Base-by-base conservation (phyloP, 2,329 filamentous ascomycete species). In the Beauveria varroae region DNA sequence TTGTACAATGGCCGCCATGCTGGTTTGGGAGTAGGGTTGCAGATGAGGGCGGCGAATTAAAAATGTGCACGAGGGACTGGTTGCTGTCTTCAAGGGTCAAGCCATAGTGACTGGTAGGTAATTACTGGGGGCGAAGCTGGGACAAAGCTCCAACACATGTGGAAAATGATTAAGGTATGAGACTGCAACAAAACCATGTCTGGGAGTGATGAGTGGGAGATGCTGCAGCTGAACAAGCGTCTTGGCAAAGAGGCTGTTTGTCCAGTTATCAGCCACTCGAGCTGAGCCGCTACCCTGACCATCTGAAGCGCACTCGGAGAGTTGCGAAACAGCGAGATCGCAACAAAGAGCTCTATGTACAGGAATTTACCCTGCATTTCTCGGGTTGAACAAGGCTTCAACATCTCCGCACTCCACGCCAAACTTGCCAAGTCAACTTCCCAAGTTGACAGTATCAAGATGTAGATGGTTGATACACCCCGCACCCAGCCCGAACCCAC, bases 1-100 rank as follows among this genome's bases (percentile, higher is more conserved):
- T 50, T 26, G 37, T 20, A 52, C 37, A 59, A 59, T 59, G 26
- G 57, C 57, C 47, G 49, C 57, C 57, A 59, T 26, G 46, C 57
- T 52, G 10, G 47, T 44, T 59, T 41, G 57, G 57, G 57, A 41
- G 52, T 52, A 30, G 47, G 44, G n/a, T 10, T 5, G 26, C 30
- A 41, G 47, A 52, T 58, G 34, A n/a, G 1, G 9, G 54, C 30
- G 10, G 44, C 28, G 30, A 41, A 56, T 49, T 43, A 49, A 40
- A 57, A 28, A 57, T 24, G 52, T 24, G 40, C 3, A n/a, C 52
- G 24, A 20, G 22, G 22, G 7, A 14, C 7, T 4, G 28, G 14
- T 30, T 22, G 24, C 47, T 12, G 12, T 18, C 9, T 44, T 41
- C 51, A 41, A 53, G 20, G 34, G 34, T 53, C 22, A 24, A 51